A percentile compares a stretch with the other conserved stretches of the same genome.
phyloP scores from a whole-genome alignment of 1,139 yeast genomes.

The Taphrina deformans region DNA sequence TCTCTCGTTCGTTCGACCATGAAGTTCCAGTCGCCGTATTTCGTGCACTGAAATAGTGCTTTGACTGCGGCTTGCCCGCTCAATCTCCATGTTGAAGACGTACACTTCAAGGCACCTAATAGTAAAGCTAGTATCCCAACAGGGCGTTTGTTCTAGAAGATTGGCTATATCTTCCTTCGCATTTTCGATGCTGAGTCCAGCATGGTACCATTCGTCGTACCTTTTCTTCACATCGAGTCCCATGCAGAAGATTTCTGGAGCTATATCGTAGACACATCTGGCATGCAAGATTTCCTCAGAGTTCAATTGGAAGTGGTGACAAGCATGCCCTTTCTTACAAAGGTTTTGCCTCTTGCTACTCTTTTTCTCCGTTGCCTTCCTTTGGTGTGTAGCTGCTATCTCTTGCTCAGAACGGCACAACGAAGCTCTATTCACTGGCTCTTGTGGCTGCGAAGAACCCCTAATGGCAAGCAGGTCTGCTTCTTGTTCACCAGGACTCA shows the following conservation, averaged over 20 bases:
- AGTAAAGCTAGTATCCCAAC: background rate
- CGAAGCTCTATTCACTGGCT: background rate
- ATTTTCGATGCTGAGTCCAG: background rate
- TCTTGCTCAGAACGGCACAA: background rate
- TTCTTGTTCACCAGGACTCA: no score
- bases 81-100: background rate
- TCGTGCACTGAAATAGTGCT: background rate
- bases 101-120: background rate
- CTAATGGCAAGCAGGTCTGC: no score
- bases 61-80: background rate
- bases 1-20: slow-evolving; percentile 3
- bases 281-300: background rate
- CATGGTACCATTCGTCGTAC: background rate
- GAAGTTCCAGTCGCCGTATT: background rate
- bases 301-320: background rate
- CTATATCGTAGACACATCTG: background rate
- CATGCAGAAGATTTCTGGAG: background rate
- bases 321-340: background rate
- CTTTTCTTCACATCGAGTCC: background rate
- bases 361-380: background rate
- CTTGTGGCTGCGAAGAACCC: background rate
- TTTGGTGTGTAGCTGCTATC: background rate
- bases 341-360: background rate
- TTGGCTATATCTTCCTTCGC: background rate
- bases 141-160: background rate